Evolutionary conservation across 768 basidiomycete genomes (phyloP), one percentile per base, ranked within the genome.

Genomic region (Suillus discolor): DNA sequence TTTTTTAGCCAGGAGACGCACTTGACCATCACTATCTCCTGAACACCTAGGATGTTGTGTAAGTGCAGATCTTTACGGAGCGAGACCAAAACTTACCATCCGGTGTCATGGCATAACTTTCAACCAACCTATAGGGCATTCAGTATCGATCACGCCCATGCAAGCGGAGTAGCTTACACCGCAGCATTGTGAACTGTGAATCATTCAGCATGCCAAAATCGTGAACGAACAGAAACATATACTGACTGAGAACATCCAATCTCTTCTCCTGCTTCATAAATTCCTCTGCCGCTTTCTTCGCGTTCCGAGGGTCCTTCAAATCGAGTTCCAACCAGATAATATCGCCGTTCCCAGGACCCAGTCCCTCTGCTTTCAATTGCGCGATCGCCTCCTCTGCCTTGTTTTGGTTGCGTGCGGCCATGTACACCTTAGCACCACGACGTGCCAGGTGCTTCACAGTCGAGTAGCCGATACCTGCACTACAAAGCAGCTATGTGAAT

Each of bases 381-480:
- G 75, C 77, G n/a, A 88, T 83, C 2, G 87, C 87, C 8, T 71
- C 81, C 25, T 72, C 77, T 9, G 84, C 87, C 57, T 76, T 80
- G 18, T 69, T 68, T 67, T 84, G 82, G 67, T 78, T 81, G 20
- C 87, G 81, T 8, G 85, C 83, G 0, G 81, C 85, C 67, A 89
- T 79, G 68, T 88, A 88, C 7, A 89, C 84, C 68, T 85, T 88
- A 6, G 87, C 87, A 18, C 87, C 86, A 9, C 75, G 78, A 8
- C 79, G 77, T 0, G 82, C 85, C 23, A 90, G 82, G 67, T 83
- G 81, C 61, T 80, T 78, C 23, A 86, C 80, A 0, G 84, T 87
- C 0, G 79, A 79, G 67, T 80, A 83, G 0, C 88, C 87, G 18
- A 86, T 79, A 1, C 86, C 84, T 0, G 79, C 70, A 55, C 83